Percentiles rank a stretch among this genome's conserved stretches.
Evolutionary conservation across 441 rosid species (phyloP).

Genomic region (Arabidopsis hybrid): DNA sequence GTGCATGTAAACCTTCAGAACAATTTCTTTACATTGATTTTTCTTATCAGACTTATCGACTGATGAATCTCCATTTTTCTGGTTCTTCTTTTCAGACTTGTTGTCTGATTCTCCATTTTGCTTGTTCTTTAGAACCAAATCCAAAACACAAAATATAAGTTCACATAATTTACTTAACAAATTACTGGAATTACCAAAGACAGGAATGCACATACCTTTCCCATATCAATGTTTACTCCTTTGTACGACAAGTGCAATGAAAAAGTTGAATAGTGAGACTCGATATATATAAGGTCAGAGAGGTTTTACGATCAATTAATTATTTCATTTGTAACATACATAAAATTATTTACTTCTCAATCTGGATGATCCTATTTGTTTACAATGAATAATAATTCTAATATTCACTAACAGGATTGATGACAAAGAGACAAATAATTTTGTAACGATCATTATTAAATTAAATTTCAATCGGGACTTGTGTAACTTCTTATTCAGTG

Average conservation of each 20-base stretch:
- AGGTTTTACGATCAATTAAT: slow-evolving; percentile 4
- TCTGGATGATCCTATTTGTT: slow-evolving; percentile 28
- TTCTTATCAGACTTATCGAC: slow-evolving; percentile 26
- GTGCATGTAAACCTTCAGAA: slow-evolving; percentile 66
- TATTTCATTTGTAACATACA: slow-evolving; percentile 33
- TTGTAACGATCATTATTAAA: slow-evolving; percentile 33
- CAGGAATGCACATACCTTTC: slow-evolving; percentile 35
- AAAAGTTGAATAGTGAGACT: slow-evolving; percentile 18
- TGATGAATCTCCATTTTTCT: slow-evolving; percentile 27
- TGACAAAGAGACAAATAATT: slow-evolving; percentile 26
- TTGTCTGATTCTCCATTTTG: slow-evolving; percentile 29
- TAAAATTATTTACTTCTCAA: slow-evolving; percentile 14
- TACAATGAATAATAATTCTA: slow-evolving; percentile 16
- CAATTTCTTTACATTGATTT: slow-evolving; percentile 47
- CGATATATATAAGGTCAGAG: slow-evolving; percentile 11
- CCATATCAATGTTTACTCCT: slow-evolving; percentile 33
- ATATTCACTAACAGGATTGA: slow-evolving; percentile 1
- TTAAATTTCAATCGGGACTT: background rate
- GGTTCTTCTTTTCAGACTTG: slow-evolving; percentile 10
- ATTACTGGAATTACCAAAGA: background rate
- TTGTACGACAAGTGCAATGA: slow-evolving; percentile 19
- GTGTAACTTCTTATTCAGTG: slow-evolving; percentile 22
- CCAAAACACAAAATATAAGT: background rate
- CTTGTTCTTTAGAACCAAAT: slow-evolving; percentile 23
- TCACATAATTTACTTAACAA: background rate